Conservation (phyloP, 2,329 filamentous ascomycete genomes). For the Alternaria conjuncta region DNA sequence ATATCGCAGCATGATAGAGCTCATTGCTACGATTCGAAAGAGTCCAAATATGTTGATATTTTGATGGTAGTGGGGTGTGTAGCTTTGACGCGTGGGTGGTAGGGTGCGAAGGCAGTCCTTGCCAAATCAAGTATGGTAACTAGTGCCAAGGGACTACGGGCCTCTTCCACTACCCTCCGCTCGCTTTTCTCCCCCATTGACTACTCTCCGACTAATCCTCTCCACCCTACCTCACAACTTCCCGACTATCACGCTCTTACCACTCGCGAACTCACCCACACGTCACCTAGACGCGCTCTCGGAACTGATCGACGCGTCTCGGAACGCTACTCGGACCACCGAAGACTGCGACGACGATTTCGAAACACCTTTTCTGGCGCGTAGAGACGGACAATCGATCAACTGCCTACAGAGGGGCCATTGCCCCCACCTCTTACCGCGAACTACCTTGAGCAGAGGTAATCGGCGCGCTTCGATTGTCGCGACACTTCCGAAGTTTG, state of each 20-base stretch:
- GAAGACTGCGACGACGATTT: slow-evolving; percentile 41
- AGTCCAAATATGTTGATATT: slow-evolving; percentile 68
- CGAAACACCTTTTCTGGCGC: slow-evolving; percentile 26
- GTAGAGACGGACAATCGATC: slow-evolving; percentile 20
- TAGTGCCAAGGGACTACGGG: slow-evolving; percentile 25
- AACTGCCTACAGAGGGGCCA: slow-evolving; percentile 16
- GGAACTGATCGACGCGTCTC: slow-evolving; percentile 50
- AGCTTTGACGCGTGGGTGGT: slow-evolving; percentile 35
- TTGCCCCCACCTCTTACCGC: slow-evolving; percentile 4
- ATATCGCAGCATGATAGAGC: slow-evolving; percentile 19
- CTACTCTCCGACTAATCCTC: slow-evolving; percentile 44
- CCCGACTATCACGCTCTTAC: slow-evolving; percentile 33
- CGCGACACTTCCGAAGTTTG: slow-evolving; percentile 36
- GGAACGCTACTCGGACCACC: slow-evolving; percentile 41
- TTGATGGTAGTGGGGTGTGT: slow-evolving; percentile 39
- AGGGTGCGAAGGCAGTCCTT: slow-evolving; percentile 34
- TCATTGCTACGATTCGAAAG: slow-evolving; percentile 60
- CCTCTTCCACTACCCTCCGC: slow-evolving; percentile 38
- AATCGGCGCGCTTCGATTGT: slow-evolving; percentile 20
- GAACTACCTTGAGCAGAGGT: not conserved
- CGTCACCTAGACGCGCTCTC: slow-evolving; percentile 51
- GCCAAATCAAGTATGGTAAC: slow-evolving; percentile 32
- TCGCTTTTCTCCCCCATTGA: slow-evolving; percentile 38
- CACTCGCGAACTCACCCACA: slow-evolving; percentile 36
- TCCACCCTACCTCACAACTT: slow-evolving; percentile 38